phyloP scores from a whole-genome alignment of 805 yeast genomes.

The Ogataea glucozyma region DNA sequence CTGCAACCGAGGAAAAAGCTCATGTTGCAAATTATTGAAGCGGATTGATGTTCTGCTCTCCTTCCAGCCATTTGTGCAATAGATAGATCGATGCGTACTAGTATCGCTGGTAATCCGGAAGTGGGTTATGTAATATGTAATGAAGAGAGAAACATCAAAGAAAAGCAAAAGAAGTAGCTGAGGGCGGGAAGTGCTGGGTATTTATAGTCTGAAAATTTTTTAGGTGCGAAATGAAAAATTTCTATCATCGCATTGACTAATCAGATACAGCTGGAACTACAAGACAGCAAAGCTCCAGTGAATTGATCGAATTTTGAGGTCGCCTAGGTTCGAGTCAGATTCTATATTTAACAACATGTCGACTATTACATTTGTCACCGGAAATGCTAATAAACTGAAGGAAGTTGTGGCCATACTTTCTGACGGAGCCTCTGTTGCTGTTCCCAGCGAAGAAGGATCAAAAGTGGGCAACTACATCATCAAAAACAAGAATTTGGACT shows the following conservation, averaged over 20 bases:
- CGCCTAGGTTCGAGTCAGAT: neutral
- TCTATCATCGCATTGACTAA: too few relatives aligned
- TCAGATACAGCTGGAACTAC: too few relatives aligned
- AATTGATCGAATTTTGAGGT: too few relatives aligned
- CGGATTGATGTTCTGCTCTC: constrained; percentile 30
- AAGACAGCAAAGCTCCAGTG: too few relatives aligned
- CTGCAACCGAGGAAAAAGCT: constrained; percentile 21
- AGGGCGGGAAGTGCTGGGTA: neutral
- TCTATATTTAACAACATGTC: constrained; percentile 17
- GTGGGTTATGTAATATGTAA: constrained; percentile 34
- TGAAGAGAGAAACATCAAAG: constrained; percentile 1
- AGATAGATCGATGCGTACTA: constrained; percentile 33
- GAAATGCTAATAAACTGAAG: constrained; percentile 82
- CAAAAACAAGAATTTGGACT: constrained; percentile 67
- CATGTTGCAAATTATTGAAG: constrained; percentile 31
- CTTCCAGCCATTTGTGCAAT: constrained; percentile 45
- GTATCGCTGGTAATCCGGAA: constrained; percentile 45
- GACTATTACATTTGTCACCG: constrained; percentile 50
- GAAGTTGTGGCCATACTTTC: constrained; percentile 80
- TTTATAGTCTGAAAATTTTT: constrained; percentile 6
- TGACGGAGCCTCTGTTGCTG: constrained; percentile 28
- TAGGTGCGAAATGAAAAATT: neutral
- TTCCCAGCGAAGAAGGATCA: constrained; percentile 29
- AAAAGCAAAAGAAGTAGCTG: neutral
- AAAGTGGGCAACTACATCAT: constrained; percentile 53